Base-by-base conservation (phyloP, 441 rosid genomes). In the Isatis lusitanica region DNA sequence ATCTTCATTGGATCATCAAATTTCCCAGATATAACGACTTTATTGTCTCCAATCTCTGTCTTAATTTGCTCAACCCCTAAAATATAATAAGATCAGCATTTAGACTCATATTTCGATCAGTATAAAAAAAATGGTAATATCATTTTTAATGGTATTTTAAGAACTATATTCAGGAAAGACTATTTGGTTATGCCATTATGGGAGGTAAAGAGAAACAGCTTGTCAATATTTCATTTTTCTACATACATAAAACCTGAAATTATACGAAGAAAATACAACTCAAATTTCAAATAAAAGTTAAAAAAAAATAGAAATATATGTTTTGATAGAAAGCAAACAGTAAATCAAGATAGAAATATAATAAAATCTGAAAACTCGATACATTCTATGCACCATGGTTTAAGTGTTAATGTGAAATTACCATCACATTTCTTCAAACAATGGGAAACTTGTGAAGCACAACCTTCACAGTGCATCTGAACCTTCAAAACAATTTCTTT, bases 401-500 rank as follows among this genome's bases (percentile, higher is more conserved):
- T 40, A 57, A 35, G 38, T 9, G 24, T 16, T 46, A 30, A 10
- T 47, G 35, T 13, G 13, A 5, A 17, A 38, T 60, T 83, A 90
- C 97, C 97, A 26, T 81, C 76, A 46, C 84, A 84, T 9, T 85
- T 84, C 47, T 52, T 79, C 60, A 89, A 68, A 70, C 86, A 82
- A 47, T 78, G 51, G 36, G 39, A 50, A 56, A 90, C 84, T 79
- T 84, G 80, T 7, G 66, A 63, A 3, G 82, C 83, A 53, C 97
- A 92, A 71, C 90, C 93, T 64, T 85, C 73, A 42, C 96, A 92
- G 52, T 92, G 96, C 81, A 90, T 83, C 68, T 74, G 51, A 52
- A 83, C 96, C 80, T 78, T 81, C 42, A 90, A 13, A 55, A 87
- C 77, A 59, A 85, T 83, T 30, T 84, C 84, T 35, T 80, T 68